Evolutionary conservation across 1,284 basidiomycete genomes (phyloP), one percentile per base, ranked within the genome.

Genomic region (Pisolithus thermaeus): DNA sequence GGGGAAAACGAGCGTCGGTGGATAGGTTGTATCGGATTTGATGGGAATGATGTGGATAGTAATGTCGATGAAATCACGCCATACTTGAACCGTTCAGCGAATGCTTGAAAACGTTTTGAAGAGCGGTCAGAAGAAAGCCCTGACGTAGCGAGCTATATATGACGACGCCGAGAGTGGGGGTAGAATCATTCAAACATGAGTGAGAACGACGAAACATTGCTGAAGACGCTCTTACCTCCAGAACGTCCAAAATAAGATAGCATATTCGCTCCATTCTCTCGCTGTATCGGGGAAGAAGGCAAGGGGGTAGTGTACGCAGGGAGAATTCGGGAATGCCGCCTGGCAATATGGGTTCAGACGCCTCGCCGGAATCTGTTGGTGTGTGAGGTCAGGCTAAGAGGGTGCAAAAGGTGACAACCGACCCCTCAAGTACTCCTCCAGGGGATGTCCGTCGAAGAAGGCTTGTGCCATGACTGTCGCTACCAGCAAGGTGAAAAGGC

Each of bases 81-180:
- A 74, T 90, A 90, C 67, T 90, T 90, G 77, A 91, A 90, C 45
- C 79, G 82, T 67, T 91, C 88, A 14, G 81, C 78, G 58, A 90
- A 87, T 37, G 71, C 72, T 57, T 65, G 74, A 11, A 73, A 65
- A 25, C 65, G 61, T 58, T 55, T 62, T 40, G 58, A 54, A 9
- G 51, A 46, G 25, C 47, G 51, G 44, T 57, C 47, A 2, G 59
- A 50, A 47, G 57, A 47, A 64, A 65, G 49, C 60, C 63, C 47
- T 64, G 67, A 52, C 64, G 49, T 18, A 58, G 67, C 40, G 62
- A 67, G 43, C 72, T 63, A 59, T 51, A 73, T 46, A 55, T 52
- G 28, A 11, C 9, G 25, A 4, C 12, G 46, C 16, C 42, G 32
- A 50, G 35, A 47, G 32, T n/a, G 16, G 46, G 47, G 38, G 20